These are phyloP conservation scores for Amanita polypyramis DNA, from an alignment of 768 basidiomycete species.

Conservation along the genomic window DNA sequence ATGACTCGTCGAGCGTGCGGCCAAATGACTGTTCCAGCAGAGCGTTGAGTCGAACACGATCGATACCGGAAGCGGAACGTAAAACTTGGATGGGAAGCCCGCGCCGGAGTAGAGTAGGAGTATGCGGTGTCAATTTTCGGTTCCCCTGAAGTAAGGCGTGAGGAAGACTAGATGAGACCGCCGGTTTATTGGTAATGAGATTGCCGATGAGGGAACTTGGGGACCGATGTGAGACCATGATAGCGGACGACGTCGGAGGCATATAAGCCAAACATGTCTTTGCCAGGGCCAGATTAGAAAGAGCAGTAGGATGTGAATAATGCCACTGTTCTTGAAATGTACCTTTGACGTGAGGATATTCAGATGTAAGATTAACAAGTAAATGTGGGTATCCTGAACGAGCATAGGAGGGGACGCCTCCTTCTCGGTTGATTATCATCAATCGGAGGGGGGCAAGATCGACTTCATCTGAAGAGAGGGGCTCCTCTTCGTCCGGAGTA, in stretches of 20 bases:
- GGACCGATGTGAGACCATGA: conserved; percentile 96
- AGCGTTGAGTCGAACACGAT: conserved; percentile 62
- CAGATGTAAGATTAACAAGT: conserved; percentile 86
- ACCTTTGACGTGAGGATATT: conserved; percentile 72
- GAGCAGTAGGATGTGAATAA: conserved; percentile 69
- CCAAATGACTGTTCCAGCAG: conserved; percentile 86
- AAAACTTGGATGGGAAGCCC: conserved; percentile 83
- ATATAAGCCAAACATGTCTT: conserved; percentile 83
- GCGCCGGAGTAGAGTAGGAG: conserved; percentile 85
- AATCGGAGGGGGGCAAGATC: conserved; percentile 91
- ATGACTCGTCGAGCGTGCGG: conserved; percentile 53
- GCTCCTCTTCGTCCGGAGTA: conserved; percentile 20
- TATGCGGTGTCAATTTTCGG: conserved; percentile 76
- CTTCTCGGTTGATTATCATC: conserved; percentile 96
- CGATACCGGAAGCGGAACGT: conserved; percentile 57
- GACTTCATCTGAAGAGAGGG: conserved; percentile 36
- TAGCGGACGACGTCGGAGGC: conserved; percentile 87
- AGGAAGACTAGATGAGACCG: conserved; percentile 89
- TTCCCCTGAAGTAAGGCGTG: conserved; percentile 87
- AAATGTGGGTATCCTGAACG: conserved; percentile 92
- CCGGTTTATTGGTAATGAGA: conserved; percentile 96
- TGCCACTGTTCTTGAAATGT: conserved; percentile 79
- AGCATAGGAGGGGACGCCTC: conserved; percentile 96
- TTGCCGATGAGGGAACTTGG: conserved; percentile 93
- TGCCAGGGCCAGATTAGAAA: conserved; percentile 79